Evolutionary conservation across 1,139 yeast species (phyloP).

Genomic region (Magnusiomyces suaveolens): DNA sequence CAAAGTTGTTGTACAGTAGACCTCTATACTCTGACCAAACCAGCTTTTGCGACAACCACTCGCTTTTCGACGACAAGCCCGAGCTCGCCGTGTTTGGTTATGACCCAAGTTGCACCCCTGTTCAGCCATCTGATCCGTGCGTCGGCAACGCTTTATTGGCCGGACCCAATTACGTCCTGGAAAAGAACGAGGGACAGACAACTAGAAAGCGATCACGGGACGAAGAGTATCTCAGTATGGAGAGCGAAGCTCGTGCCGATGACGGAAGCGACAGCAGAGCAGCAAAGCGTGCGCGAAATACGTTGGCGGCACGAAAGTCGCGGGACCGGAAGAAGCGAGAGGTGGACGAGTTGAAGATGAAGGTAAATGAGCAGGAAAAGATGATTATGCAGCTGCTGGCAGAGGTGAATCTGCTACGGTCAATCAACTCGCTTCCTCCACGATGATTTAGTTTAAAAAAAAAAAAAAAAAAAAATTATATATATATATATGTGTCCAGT

Average conservation of each 20-base stretch:
- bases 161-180: too few species aligned
- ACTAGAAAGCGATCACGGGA: too few species aligned
- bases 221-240: too few species aligned
- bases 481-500: too few species aligned
- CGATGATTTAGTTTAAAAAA: too few species aligned
- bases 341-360: slow-evolving; percentile 70
- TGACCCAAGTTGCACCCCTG: too few species aligned
- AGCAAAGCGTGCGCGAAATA: slow-evolving; percentile 83
- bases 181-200: too few species aligned
- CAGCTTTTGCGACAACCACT: not conserved
- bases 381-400: slow-evolving; percentile 9
- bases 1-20: not conserved
- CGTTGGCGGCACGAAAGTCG: slow-evolving; percentile 94
- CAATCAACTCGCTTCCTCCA: not conserved
- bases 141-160: too few species aligned
- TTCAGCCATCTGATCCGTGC: too few species aligned
- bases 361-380: slow-evolving; percentile 49
- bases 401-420: slow-evolving; percentile 15
- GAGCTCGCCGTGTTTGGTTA: not conserved
- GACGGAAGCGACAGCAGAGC: slow-evolving; percentile 55
- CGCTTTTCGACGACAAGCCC: slow-evolving; percentile 2
- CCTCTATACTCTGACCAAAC: not conserved
- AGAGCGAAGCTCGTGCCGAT: slow-evolving; percentile 48
- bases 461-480: too few species aligned
- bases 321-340: slow-evolving; percentile 88